Base-by-base conservation (phyloP, 2,329 filamentous ascomycete species). In the Alternaria novae-zelandiae region DNA sequence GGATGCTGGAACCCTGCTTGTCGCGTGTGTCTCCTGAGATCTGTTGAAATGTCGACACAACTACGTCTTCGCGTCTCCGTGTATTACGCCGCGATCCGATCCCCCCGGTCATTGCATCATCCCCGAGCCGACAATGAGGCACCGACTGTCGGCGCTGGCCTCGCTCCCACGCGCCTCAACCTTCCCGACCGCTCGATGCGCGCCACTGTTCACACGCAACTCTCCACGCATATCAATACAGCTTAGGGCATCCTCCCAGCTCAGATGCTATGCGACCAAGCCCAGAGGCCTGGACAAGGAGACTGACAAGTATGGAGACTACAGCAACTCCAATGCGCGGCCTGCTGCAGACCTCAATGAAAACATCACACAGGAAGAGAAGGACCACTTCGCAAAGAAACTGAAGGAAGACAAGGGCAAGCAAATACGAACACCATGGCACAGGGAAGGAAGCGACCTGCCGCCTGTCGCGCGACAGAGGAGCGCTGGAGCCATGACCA, bases 361-460 rank as follows among this genome's bases (percentile, higher is more conserved):
- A 43, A 76, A 83, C 56, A 76, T 85, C 30, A 80, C 80, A 2
- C 66, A 79, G 50, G 82, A 83, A 61, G 84, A 86, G 70, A 79
- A 82, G 66, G 76, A 80, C 23, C 80, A 85, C 67, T 85, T 82
- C 67, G 77, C 79, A 12, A 74, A 70, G 54, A 74, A 78, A 44
- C 77, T 85, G n/a, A 73, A 76, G 54, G 78, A 80, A 60, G 83
- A 84, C 50, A 87, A 87, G 71, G 80, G 85, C 53, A 84, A 86
- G 63, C 89, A 90, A 66, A 82, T 86, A 53, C 83, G 87, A 54
- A 85, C 88, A 32, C 90, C 90, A 69, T 91, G 90, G 90, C 88
- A 89, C 67, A 83, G 89, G 15, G 85, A 90, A 66, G 87, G 88
- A 4, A 86, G 86, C 45, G 86, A 88, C 65, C 71, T 81, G 41